These are phyloP conservation scores for Vitis amurensis DNA, from an alignment of 164 flowering plant genomes.

Conservation along the genomic window DNA sequence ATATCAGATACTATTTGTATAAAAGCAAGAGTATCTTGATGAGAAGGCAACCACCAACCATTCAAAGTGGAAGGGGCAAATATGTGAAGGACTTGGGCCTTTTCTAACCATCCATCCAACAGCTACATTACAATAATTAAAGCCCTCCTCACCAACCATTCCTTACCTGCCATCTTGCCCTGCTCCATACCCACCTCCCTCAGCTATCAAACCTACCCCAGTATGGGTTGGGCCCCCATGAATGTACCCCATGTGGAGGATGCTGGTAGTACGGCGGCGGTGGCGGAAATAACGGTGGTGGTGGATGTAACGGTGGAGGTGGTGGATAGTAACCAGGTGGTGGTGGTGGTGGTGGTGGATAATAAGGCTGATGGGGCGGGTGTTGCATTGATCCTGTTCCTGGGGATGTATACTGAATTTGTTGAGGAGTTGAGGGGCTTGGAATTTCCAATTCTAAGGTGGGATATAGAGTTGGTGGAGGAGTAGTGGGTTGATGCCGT, in stretches of 20 bases:
- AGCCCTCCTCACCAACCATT: too few species aligned
- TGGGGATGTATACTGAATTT: neutral
- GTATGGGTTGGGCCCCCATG: conserved; percentile 1
- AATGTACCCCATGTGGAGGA: neutral
- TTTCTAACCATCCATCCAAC: too few species aligned
- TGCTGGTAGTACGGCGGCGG: conserved; percentile 9
- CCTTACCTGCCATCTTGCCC: too few species aligned
- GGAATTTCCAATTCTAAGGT: neutral
- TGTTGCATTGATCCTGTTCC: neutral
- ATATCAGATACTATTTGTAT: too few species aligned
- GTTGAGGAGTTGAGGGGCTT: neutral
- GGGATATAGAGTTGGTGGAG: neutral
- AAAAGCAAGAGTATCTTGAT: too few species aligned
- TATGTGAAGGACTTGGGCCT: too few species aligned
- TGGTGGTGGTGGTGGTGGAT: conserved; percentile 23
- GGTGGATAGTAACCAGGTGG: neutral
- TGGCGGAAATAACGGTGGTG: conserved; percentile 1
- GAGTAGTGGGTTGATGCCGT: neutral
- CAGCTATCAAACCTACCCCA: too few species aligned
- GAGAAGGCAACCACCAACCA: too few species aligned
- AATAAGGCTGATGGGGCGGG: conserved; percentile 6
- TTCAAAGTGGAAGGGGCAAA: too few species aligned
- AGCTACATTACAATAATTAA: too few species aligned
- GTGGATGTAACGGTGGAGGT: conserved; percentile 1
- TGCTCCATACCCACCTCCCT: too few species aligned